These are phyloP conservation scores for Erigeron philadelphicus DNA, from an alignment of 140 eudicot species.

Conservation along the genomic window DNA sequence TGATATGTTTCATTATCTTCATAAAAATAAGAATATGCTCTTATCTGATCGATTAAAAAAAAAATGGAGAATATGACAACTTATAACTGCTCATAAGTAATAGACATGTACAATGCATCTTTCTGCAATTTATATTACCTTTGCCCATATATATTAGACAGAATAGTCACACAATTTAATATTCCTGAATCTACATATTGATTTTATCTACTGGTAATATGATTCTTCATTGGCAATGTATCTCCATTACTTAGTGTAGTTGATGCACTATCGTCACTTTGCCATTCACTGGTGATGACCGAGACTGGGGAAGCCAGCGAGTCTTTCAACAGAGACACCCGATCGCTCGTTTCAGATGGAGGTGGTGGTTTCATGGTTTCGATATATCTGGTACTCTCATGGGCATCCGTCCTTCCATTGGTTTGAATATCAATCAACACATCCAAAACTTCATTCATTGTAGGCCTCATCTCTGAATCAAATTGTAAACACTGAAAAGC, in stretches of 20 bases:
- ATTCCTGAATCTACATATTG: constrained; percentile 1
- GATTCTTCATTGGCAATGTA: not conserved
- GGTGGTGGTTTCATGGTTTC: constrained; percentile 21
- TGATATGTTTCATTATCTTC: not conserved
- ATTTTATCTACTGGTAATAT: constrained; percentile 1
- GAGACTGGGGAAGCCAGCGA: constrained; percentile 23
- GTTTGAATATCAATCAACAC: constrained; percentile 34
- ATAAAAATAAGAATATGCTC: not conserved
- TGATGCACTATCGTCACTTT: constrained; percentile 17
- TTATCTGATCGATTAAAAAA: too few species aligned
- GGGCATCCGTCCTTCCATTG: not conserved
- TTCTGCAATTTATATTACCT: not conserved
- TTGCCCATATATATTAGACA: too few species aligned
- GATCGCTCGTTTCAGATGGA: constrained; percentile 14
- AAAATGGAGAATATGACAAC: too few species aligned
- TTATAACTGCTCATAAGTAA: too few species aligned
- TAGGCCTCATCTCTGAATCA: constrained; percentile 65
- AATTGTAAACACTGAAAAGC: constrained; percentile 60
- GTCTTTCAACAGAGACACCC: constrained; percentile 18
- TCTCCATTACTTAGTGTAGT: constrained; percentile 16
- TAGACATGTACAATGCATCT: not conserved
- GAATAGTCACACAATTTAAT: too few species aligned
- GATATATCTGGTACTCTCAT: not conserved
- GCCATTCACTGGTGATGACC: constrained; percentile 25
- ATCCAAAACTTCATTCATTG: constrained; percentile 56